A percentile compares a stretch with the other conserved stretches of the same genome.
Evolutionary conservation across 1,284 basidiomycete genomes (phyloP).

Genomic region (Schizopora paradoxa): DNA sequence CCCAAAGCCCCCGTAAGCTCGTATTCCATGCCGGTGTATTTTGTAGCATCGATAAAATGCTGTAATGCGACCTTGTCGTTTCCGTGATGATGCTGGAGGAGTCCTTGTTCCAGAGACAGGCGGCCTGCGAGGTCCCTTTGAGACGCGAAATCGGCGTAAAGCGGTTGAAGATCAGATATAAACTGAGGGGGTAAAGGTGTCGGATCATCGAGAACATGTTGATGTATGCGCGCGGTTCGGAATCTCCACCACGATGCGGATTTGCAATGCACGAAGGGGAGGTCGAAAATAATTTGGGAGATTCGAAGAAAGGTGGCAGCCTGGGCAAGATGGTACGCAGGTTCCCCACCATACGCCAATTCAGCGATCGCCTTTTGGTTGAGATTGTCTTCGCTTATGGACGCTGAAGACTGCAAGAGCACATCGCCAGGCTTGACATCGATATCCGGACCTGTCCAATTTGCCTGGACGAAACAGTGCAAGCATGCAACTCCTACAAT

Average conservation of each 20-base stretch:
- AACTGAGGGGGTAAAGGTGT: conserved; percentile 54
- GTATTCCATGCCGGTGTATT: conserved; percentile 77
- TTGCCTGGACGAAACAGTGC: conserved; percentile 88
- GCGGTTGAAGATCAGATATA: conserved; percentile 42
- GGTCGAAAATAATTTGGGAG: conserved; percentile 65
- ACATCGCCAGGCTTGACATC: conserved; percentile 53
- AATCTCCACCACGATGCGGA: conserved; percentile 76
- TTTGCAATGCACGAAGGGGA: conserved; percentile 41
- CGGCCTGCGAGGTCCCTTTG: conserved; percentile 67
- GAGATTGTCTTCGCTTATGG: conserved; percentile 45
- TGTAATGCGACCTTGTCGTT: conserved; percentile 79
- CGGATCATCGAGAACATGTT: conserved; percentile 84
- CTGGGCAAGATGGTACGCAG: conserved; percentile 88
- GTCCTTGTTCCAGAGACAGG: conserved; percentile 75
- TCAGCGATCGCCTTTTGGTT: conserved; percentile 68
- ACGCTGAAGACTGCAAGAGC: conserved; percentile 33
- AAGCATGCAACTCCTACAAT: conserved; percentile 73
- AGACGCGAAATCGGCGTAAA: conserved; percentile 37
- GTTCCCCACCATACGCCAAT: conserved; percentile 86
- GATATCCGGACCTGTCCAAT: conserved; percentile 95
- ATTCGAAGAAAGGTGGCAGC: conserved; percentile 72
- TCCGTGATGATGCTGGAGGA: conserved; percentile 69
- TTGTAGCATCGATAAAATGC: conserved; percentile 76
- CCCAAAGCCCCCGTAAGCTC: conserved; percentile 92
- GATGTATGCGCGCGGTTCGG: conserved; percentile 70